Base-by-base conservation (phyloP, 2,329 filamentous ascomycete genomes). In the Arthroderma sp. region DNA sequence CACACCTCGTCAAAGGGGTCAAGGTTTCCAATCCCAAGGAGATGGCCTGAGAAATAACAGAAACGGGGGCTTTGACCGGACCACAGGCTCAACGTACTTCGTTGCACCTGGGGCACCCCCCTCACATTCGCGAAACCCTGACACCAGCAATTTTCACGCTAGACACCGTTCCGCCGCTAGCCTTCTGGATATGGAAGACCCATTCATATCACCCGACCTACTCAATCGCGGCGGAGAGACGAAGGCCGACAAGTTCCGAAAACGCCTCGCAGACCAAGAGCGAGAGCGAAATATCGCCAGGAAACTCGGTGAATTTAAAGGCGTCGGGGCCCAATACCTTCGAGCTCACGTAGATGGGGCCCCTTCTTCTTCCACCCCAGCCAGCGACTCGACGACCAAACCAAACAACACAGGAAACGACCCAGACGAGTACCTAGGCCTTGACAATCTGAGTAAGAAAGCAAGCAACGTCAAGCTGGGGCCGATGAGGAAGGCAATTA, bases 301-400 rank as follows among this genome's bases (percentile, higher is more conserved):
- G 41, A 65, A 61, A 42, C 59, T 71, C 4, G 60, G 61, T 22
- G 53, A 60, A 10, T 56, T 56, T 22, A 54, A 51, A 7, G 49
- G 58, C 9, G 58, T 67, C 4, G 68, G 67, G 7, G 63, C 64
- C 3, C 65, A 70, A 36, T 71, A 71, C 53, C 61, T 71, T 37
- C 63, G 66, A 10, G 58, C 57, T 28, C 58, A 61, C 30, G 27
- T n/a, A 6, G 38, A 29, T 6, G 32, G 33, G 9, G 42, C 37
- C 36, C 39, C 40, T 15, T 44, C 22, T 6, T 42, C 52, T n/a
- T 49, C 52, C 11, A 43, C 32, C 4, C 9, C 5, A 7, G 15
- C 36, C 6, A 10, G 38, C n/a, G 42, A 38, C 6, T 9, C 44
- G 6, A 27, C 22, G 10, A 36, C 43, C 32, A 36, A 36, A 6